phyloP scores from a whole-genome alignment of 306 rosid genomes.

The Canavalia gladiata region DNA sequence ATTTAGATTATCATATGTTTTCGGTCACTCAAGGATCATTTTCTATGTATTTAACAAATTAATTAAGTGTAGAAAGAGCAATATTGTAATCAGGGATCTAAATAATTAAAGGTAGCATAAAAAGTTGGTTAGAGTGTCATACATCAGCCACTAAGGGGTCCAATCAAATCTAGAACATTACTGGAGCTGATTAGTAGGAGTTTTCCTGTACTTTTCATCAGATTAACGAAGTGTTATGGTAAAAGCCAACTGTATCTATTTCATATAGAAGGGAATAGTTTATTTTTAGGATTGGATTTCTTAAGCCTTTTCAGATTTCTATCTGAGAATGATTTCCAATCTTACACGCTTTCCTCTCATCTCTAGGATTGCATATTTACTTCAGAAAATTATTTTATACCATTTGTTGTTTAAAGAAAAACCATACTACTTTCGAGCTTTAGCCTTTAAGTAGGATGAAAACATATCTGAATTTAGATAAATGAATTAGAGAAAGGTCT shows the following conservation, averaged over 20 bases:
- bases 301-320: slow-evolving; percentile 8
- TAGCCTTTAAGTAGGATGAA: neutral
- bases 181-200: neutral
- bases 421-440: neutral
- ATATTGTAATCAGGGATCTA: neutral
- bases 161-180: neutral
- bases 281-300: slow-evolving; percentile 24
- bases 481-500: slow-evolving; percentile 29
- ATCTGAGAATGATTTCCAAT: slow-evolving; percentile 25
- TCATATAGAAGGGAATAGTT: neutral
- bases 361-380: slow-evolving; percentile 20
- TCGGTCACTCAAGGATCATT: neutral
- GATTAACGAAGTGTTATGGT: neutral
- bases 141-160: neutral
- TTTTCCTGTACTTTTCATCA: neutral
- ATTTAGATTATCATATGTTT: slow-evolving; percentile 9
- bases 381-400: slow-evolving; percentile 10
- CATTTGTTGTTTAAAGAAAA: neutral
- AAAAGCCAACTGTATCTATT: neutral
- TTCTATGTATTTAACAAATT: neutral
- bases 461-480: slow-evolving; percentile 27
- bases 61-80: neutral
- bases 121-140: neutral
- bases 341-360: slow-evolving; percentile 18
- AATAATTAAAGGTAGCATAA: neutral